A percentile compares a stretch with the other conserved stretches of the same genome.
Evolutionary conservation across 2,329 filamentous ascomycete genomes (phyloP).

Genomic region (Celoporthe dispersa): DNA sequence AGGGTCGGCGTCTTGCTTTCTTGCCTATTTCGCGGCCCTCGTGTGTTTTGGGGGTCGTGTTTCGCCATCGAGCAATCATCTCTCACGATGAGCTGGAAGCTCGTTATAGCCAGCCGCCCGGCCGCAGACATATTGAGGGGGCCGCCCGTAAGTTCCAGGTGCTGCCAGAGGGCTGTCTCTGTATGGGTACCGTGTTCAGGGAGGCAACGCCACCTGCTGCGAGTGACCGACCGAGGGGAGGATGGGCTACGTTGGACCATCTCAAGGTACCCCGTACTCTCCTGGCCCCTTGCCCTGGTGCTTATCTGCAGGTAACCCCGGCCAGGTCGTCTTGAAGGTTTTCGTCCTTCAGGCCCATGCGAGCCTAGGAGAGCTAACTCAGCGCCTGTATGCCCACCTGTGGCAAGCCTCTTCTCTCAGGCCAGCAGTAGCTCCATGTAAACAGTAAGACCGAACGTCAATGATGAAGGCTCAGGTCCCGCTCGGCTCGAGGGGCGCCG

Average conservation of each 20-base stretch:
- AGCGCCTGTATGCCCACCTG: background rate
- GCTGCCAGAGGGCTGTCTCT: background rate
- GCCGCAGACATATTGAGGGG: background rate
- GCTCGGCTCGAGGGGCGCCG: background rate
- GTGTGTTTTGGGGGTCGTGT: background rate
- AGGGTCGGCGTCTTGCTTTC: background rate
- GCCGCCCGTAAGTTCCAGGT: background rate
- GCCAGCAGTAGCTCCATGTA: background rate
- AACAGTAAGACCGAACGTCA: background rate
- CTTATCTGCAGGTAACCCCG: background rate
- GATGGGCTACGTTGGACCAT: background rate
- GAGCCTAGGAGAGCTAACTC: background rate
- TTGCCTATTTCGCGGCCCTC: background rate
- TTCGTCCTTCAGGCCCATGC: background rate
- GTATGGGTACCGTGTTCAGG: background rate
- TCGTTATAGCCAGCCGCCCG: background rate
- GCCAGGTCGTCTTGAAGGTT: background rate
- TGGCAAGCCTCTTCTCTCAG: background rate
- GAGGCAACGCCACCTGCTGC: background rate
- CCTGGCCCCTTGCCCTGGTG: background rate
- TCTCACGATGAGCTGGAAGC: background rate
- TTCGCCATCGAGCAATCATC: constrained; percentile 9
- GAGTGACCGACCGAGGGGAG: background rate
- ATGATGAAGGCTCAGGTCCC: background rate
- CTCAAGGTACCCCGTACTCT: background rate